Evolutionary conservation across 2,329 filamentous ascomycete genomes (phyloP).

Genomic region (Sporothrix variecibatus): DNA sequence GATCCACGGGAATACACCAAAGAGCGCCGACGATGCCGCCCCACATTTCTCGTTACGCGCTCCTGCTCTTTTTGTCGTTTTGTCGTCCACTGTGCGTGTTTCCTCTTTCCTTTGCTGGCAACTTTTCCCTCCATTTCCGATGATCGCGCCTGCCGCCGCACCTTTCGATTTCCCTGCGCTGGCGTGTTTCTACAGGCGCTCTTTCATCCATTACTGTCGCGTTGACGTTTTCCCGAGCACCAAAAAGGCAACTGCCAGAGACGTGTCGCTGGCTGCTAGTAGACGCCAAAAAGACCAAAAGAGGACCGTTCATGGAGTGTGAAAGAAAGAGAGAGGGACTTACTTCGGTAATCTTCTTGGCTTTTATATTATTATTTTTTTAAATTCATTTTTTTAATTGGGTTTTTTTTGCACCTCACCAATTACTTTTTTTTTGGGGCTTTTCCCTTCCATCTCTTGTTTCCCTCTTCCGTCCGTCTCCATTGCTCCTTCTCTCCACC

Average conservation of each 20-base stretch:
- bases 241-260: neutral
- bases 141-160: conserved; percentile 16
- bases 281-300: neutral
- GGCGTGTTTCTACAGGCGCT: neutral
- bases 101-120: neutral
- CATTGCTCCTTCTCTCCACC: conserved; percentile 5
- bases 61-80: conserved; percentile 21
- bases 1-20: conserved; percentile 24
- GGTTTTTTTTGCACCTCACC: neutral
- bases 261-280: neutral
- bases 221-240: conserved; percentile 13
- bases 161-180: conserved; percentile 13
- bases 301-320: neutral
- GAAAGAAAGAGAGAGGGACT: neutral
- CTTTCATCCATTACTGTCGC: neutral
- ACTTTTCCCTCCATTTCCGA: conserved; percentile 16
- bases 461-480: conserved; percentile 7
- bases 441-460: neutral
- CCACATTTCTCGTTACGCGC: conserved; percentile 22
- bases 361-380: neutral
- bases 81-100: neutral
- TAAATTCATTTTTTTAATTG: neutral
- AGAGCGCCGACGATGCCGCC: neutral
- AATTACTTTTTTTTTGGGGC: neutral
- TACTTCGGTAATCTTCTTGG: conserved; percentile 10